Base-by-base conservation (phyloP, 2,329 filamentous ascomycete genomes). In the Aaosphaeria arxii region DNA sequence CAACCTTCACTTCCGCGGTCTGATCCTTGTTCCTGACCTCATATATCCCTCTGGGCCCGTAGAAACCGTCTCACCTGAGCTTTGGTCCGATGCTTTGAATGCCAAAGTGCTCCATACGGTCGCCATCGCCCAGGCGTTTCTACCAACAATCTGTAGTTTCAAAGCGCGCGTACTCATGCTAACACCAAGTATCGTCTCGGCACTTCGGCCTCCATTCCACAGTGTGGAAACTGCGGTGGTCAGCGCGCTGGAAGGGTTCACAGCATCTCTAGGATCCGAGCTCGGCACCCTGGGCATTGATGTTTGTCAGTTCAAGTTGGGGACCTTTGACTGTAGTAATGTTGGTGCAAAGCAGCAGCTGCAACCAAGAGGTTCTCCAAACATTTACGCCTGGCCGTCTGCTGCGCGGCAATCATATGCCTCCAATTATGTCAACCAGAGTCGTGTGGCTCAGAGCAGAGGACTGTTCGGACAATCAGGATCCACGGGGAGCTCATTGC, bases 41-140 rank as follows among this genome's bases (percentile, higher is more conserved):
- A 66, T 70, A n/a, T 95, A 91, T 69, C 87, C 89, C 45, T 86
- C 87, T 29, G 89, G 88, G 4, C 88, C 89, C 17, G 87, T 97
- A 52, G 89, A 91, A 52, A 91, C 89, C 4, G 86, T 96, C 50
- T 84, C 89, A 5, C 85, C 89, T 0, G 88, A 89, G 30, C 86
- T 83, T 60, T 94, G 95, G 75, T 89, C 89, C 54, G 90, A 96
- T 64, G 86, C 91, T 32, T 84, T 97, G 69, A 96, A 96, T 70
- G 92, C 90, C 11, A 91, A 95, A 63, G 81, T 99, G 9, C 80
- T 97, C 46, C 88, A 91, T 48, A 92, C 92, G 1, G 90, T 97
- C 56, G 81, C 95, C 45, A 91, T 88, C 5, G 86, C 91, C 36
- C 91, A 96, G 72, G 82, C 89, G 45, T 94, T 97, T 73, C 78